Evolutionary conservation across 495 filamentous ascomycete genomes (phyloP), one percentile per base, ranked within the genome.

Genomic region (Aspergillus kassunensis): DNA sequence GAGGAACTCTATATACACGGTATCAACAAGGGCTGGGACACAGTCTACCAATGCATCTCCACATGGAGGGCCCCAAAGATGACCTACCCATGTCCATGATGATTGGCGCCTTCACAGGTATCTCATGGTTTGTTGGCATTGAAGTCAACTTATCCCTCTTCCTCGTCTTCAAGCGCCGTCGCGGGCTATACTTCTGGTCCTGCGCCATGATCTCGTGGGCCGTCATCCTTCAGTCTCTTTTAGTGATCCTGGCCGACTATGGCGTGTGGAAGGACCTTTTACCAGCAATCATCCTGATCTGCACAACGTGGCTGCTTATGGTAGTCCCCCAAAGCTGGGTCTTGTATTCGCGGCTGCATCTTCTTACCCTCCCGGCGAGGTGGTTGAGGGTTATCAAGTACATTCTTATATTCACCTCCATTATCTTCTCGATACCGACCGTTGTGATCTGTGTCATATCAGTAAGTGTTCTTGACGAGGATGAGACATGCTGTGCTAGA

Each of bases 121-220:
- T 44, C 25, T 18, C 42, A 7, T 44, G 42, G 42, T 44, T n/a
- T 19, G 12, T 44, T 6, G 42, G 18, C 10, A 23, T 56, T n/a
- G 53, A 50, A 12, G 24, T 56, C 37, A 56, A 44, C 47, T 4
- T 46, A 9, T 44, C 40, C 3, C 37, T 71, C 30, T 68, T 69
- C 56, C 29, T 73, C 13, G 57, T 63, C 56, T 75, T 75, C 62
- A 74, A 73, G 46, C 66, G 68, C 15, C 61, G 68, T 31, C 58
- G 57, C 23, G 69, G 69, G 8, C 60, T 75, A 16, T 75, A 75
- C 51, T 75, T 75, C 55, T 75, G 68, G 68, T 66, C 66, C 11
- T 62, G 61, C 43, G 57, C 65, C 1, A 50, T 73, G 35, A 39
- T 45, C 5, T 67, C 68, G 1, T 72, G 67, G 60, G 72, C 69